Evolutionary conservation across 495 filamentous ascomycete genomes (phyloP).

Genomic region (Penicillium odoratum): DNA sequence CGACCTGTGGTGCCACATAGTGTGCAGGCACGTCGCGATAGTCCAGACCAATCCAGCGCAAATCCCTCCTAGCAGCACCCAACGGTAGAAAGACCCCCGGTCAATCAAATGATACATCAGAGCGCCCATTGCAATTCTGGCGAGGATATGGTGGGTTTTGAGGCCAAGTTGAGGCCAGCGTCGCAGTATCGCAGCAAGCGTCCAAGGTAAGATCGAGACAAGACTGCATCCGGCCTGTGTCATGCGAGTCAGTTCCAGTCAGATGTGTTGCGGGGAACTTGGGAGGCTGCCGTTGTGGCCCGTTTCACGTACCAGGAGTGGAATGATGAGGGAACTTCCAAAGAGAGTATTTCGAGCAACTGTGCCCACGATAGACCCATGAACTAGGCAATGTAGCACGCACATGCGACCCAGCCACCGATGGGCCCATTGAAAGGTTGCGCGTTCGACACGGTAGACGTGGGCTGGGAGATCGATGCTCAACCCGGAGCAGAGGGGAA

Average conservation of each 20-base stretch:
- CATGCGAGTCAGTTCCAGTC: no score
- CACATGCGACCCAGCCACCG: slow-evolving; percentile 5
- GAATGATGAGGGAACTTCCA: no score
- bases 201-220: no score
- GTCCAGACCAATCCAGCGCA: not conserved
- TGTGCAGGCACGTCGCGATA: slow-evolving; percentile 1
- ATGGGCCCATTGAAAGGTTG: slow-evolving; percentile 5
- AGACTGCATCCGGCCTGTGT: no score
- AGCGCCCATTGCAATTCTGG: not conserved
- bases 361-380: not conserved
- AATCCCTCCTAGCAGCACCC: slow-evolving; percentile 10
- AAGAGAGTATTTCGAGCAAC: not conserved
- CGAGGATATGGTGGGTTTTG: not conserved
- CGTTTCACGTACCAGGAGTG: no score
- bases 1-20: slow-evolving; percentile 8
- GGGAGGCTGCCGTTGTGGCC: no score
- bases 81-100: slow-evolving; percentile 1
- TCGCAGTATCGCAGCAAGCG: slow-evolving; percentile 10
- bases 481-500: slow-evolving; percentile 5
- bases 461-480: slow-evolving; percentile 7
- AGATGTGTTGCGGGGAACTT: no score
- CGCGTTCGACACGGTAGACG: slow-evolving; percentile 4
- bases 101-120: slow-evolving; percentile 8
- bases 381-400: slow-evolving; percentile 1
- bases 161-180: slow-evolving; percentile 4